Evolutionary conservation across 768 basidiomycete species (phyloP).

Genomic region (Tylopilus rubrobrunneus): DNA sequence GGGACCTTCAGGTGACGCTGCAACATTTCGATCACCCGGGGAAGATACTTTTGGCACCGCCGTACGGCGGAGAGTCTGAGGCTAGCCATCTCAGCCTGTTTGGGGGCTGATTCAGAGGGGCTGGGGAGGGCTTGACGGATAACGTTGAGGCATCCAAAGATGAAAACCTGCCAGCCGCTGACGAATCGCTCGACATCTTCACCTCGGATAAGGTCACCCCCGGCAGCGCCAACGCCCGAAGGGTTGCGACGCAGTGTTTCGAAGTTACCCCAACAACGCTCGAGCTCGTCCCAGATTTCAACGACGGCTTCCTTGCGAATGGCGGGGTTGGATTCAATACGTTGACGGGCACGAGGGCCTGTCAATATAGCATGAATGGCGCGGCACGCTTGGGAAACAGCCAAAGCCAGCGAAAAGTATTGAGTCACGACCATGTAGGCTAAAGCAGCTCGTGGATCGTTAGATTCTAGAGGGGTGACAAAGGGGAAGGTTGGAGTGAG

Average conservation of each 20-base stretch:
- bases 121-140: slow-evolving; percentile 68
- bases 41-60: slow-evolving; percentile 46
- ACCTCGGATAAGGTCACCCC: slow-evolving; percentile 33
- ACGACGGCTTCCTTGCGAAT: slow-evolving; percentile 64
- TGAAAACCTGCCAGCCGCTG: slow-evolving; percentile 87
- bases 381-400: slow-evolving; percentile 73
- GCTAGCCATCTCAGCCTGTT: slow-evolving; percentile 43
- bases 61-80: slow-evolving; percentile 48
- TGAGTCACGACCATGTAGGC: slow-evolving; percentile 53
- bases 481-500: slow-evolving; percentile 23
- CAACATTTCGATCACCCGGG: slow-evolving; percentile 48
- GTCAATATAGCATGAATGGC: slow-evolving; percentile 76
- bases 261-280: slow-evolving; percentile 81
- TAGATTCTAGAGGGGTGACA: slow-evolving; percentile 19
- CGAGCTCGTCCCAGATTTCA: slow-evolving; percentile 82
- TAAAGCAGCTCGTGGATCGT: slow-evolving; percentile 35
- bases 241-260: slow-evolving; percentile 53
- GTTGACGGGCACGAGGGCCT: slow-evolving; percentile 64
- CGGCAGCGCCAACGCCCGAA: slow-evolving; percentile 38
- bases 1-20: slow-evolving; percentile 43
- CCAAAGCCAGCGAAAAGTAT: slow-evolving; percentile 66
- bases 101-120: slow-evolving; percentile 47
- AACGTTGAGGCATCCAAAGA: slow-evolving; percentile 89
- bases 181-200: slow-evolving; percentile 67
- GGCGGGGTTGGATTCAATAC: slow-evolving; percentile 44